Evolutionary conservation across 805 yeast genomes (phyloP), one percentile per base, ranked within the genome.

Genomic region (Ogataea haglerorum): DNA sequence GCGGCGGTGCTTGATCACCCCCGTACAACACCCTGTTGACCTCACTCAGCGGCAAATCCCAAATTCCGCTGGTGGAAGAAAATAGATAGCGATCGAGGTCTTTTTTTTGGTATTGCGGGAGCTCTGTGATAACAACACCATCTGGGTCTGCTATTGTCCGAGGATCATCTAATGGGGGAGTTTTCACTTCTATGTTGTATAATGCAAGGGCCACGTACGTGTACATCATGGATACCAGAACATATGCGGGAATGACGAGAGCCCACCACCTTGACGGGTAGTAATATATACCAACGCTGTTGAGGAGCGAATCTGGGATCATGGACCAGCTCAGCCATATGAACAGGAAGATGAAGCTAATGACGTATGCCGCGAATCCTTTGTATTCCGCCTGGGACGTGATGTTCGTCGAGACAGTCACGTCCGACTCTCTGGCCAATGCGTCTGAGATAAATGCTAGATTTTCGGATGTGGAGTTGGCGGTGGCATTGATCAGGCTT

Each of bases 251-350:
- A 2, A 85, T 60, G 1, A 87, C 85, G 25, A 85, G 57, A 2
- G 95, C 82, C 99, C 98, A 93, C 80, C 90, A 85, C 49, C 95
- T 71, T 23, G 91, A 85, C 0, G 98, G 98, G 52, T 81, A 85
- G 60, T 80, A 89, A 53, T 73, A 76, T 14, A 83, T 76, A 13
- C 79, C 80, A 22, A 78, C 49, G 7, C 52, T 52, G 42, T 78
- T 70, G 30, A 84, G 72, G 25, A 74, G 52, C n/a, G 54, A 46
- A 27, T 76, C 75, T 0, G 97, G 97, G 0, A 80, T 55, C 3
- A 84, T 54, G 1, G 95, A 77, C 97, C 98, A 91, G 4, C 75
- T 45, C 2, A 81, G 48, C 73, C 85, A 85, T 5, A 75, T 61
- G 2, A 70, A 42, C 18, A 86, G 68, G 0, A 75, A 69, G 2